phyloP scores from a whole-genome alignment of 371 early-diverging fungal species.

The Mucor indicus region DNA sequence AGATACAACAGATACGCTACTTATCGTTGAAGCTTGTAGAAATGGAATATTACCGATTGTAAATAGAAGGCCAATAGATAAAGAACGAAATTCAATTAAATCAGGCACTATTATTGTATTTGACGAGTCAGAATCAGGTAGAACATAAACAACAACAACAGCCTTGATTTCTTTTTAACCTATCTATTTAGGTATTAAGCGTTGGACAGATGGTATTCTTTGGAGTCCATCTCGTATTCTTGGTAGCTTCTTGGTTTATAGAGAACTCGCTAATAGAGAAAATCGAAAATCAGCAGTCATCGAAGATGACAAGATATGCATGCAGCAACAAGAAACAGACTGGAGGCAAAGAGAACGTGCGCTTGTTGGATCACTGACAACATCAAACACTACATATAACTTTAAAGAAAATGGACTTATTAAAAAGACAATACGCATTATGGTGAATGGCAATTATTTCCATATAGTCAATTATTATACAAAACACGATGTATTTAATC shows the following conservation, averaged over 20 bases:
- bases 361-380: constrained; percentile 56
- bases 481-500: constrained; percentile 65
- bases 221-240: constrained; percentile 73
- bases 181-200: constrained; percentile 49
- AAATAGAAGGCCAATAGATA: constrained; percentile 58
- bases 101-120: constrained; percentile 73
- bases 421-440: constrained; percentile 83
- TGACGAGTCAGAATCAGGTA: constrained; percentile 64
- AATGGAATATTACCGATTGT: constrained; percentile 54
- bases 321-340: neutral
- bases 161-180: neutral
- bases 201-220: constrained; percentile 71
- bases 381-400: constrained; percentile 49
- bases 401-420: constrained; percentile 80
- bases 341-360: constrained; percentile 45
- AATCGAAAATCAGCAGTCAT: constrained; percentile 7
- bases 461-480: constrained; percentile 85
- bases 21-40: constrained; percentile 69
- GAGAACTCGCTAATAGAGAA: constrained; percentile 52
- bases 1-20: constrained; percentile 61
- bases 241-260: constrained; percentile 60
- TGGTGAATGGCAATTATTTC: constrained; percentile 69
- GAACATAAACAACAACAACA: constrained; percentile 2
- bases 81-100: constrained; percentile 54
- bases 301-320: neutral